Evolutionary conservation across 805 yeast species (phyloP).

Genomic region (Sugiyamaella smithiae): DNA sequence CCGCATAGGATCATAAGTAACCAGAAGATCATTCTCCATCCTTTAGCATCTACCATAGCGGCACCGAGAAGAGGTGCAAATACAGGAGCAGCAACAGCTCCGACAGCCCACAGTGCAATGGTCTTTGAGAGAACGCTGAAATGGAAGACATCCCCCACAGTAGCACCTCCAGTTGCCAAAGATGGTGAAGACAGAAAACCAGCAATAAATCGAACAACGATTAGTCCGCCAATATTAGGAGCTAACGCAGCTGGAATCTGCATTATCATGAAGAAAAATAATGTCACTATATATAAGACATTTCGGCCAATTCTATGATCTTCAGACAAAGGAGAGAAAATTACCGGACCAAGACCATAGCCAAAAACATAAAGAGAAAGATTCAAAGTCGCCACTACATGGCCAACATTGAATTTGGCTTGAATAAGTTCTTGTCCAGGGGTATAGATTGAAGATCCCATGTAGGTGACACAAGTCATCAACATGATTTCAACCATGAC

Average conservation of each 20-base stretch:
- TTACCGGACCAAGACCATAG: conserved; percentile 61
- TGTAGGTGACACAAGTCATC: conserved; percentile 51
- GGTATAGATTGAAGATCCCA: conserved; percentile 58
- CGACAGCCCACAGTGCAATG: conserved; percentile 52
- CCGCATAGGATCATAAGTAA: conserved; percentile 42
- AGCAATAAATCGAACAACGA: conserved; percentile 49
- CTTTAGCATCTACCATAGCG: conserved; percentile 43
- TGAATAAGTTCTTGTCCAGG: conserved; percentile 47
- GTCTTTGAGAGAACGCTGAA: conserved; percentile 43
- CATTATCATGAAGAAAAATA: conserved; percentile 47
- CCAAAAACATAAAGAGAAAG: conserved; percentile 64
- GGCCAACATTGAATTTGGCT: conserved; percentile 44
- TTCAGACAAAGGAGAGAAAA: conserved; percentile 61
- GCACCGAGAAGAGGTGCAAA: conserved; percentile 59
- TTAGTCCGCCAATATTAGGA: conserved; percentile 49
- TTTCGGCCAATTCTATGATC: conserved; percentile 48
- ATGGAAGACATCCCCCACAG: conserved; percentile 49
- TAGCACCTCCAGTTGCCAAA: conserved; percentile 58
- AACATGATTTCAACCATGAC: conserved; percentile 42
- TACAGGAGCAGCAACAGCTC: conserved; percentile 53
- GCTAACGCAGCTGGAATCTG: conserved; percentile 58
- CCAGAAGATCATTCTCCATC: conserved; percentile 59
- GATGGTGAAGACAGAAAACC: conserved; percentile 59
- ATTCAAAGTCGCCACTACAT: conserved; percentile 48
- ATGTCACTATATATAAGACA: conserved; percentile 43